phyloP scores from a whole-genome alignment of 2,329 filamentous ascomycete species.

The Arthrobotrys sinensis region DNA sequence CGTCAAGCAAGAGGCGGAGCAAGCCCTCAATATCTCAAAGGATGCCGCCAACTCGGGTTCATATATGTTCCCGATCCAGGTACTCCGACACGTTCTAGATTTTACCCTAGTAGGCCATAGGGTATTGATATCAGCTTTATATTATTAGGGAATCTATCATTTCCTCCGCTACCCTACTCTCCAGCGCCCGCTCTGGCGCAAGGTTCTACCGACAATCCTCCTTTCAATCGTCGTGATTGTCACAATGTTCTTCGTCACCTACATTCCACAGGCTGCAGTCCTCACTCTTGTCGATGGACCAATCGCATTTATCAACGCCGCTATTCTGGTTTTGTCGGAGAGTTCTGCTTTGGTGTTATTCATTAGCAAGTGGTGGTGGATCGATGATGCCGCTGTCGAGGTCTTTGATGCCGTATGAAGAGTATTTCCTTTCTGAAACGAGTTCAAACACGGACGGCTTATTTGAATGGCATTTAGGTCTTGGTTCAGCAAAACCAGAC shows the following conservation, averaged over 20 bases:
- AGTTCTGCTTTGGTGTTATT: slow-evolving; percentile 68
- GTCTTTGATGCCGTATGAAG: slow-evolving; percentile 65
- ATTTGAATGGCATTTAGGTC: slow-evolving; percentile 71
- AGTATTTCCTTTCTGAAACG: slow-evolving; percentile 65
- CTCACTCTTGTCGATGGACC: slow-evolving; percentile 89
- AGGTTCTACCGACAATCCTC: slow-evolving; percentile 72
- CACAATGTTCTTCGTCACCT: slow-evolving; percentile 87
- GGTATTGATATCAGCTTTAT: neutral
- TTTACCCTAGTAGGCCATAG: neutral
- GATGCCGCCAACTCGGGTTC: slow-evolving; percentile 82
- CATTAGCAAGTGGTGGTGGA: slow-evolving; percentile 64
- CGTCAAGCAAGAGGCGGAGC: slow-evolving; percentile 79
- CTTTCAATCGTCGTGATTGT: slow-evolving; percentile 81
- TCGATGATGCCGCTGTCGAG: slow-evolving; percentile 43
- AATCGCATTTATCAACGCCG: slow-evolving; percentile 80
- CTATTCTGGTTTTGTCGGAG: slow-evolving; percentile 73
- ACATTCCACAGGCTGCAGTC: slow-evolving; percentile 81
- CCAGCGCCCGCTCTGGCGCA: slow-evolving; percentile 74
- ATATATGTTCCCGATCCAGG: slow-evolving; percentile 85
- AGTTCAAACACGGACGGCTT: neutral
- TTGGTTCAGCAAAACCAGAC: slow-evolving; percentile 73
- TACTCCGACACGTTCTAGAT: slow-evolving; percentile 64
- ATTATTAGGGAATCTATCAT: slow-evolving; percentile 74
- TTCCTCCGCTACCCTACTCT: slow-evolving; percentile 74
- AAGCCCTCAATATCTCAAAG: slow-evolving; percentile 75